Percentiles rank a stretch among this genome's conserved stretches.
These are phyloP conservation scores for Leccinum huronense DNA, from an alignment of 1,284 basidiomycete species.

Conservation along the genomic window DNA sequence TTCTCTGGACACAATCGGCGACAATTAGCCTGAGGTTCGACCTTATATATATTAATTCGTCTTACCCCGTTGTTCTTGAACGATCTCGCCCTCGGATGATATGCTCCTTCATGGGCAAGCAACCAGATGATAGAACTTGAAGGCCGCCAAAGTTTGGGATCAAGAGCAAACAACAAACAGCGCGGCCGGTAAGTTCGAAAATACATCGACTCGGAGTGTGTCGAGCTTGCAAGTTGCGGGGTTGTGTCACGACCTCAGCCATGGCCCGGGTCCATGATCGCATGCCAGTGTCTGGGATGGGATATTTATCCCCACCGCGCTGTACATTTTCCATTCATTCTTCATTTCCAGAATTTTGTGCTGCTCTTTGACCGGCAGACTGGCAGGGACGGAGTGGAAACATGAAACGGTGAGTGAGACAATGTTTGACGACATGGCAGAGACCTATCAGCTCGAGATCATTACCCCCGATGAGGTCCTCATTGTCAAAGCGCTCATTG, in stretches of 20 bases:
- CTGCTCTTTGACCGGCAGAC: slow-evolving; percentile 11
- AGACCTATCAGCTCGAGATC: slow-evolving; percentile 44
- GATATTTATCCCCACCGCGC: slow-evolving; percentile 48
- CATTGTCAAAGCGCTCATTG: slow-evolving; percentile 56
- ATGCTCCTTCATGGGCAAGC: too few relatives aligned
- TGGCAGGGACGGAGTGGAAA: slow-evolving; percentile 39
- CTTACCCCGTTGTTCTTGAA: too few relatives aligned
- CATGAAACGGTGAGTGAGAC: slow-evolving; percentile 59
- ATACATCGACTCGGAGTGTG: slow-evolving; percentile 43
- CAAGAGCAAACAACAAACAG: too few relatives aligned
- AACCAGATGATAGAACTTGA: too few relatives aligned
- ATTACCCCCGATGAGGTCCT: slow-evolving; percentile 35
- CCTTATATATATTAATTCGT: too few relatives aligned
- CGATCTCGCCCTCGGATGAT: too few relatives aligned
- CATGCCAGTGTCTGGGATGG: slow-evolving; percentile 52
- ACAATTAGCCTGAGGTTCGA: too few relatives aligned
- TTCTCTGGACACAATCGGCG: too few relatives aligned
- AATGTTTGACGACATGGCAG: slow-evolving; percentile 57
- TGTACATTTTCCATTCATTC: slow-evolving; percentile 37
- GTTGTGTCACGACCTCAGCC: slow-evolving; percentile 57
- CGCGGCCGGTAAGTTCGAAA: neutral
- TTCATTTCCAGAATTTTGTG: too few relatives aligned
- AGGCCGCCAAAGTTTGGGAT: too few relatives aligned
- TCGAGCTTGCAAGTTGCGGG: slow-evolving; percentile 47
- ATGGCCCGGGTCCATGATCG: slow-evolving; percentile 49